Evolutionary conservation across 1,284 basidiomycete species (phyloP).

Genomic region (Termitomyces sp.): DNA sequence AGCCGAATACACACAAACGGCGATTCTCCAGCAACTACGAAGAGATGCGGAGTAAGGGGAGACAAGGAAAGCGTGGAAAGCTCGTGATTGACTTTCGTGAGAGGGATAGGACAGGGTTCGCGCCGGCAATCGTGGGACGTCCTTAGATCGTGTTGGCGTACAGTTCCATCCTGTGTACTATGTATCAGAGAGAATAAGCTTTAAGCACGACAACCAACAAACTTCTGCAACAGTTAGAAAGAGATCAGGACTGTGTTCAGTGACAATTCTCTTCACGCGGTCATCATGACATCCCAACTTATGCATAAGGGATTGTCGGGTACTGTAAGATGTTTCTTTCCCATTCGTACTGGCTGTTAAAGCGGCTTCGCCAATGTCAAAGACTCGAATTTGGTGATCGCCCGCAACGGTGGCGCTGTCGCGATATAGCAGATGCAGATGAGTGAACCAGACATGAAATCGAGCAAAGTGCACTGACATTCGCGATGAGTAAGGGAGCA

Average conservation of each 20-base stretch:
- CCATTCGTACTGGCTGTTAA: slow-evolving; percentile 29
- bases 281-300: slow-evolving; percentile 63
- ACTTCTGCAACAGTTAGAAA: slow-evolving; percentile 88
- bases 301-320: slow-evolving; percentile 43
- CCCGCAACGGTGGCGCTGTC: slow-evolving; percentile 72
- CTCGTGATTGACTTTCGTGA: slow-evolving; percentile 55
- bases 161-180: slow-evolving; percentile 39
- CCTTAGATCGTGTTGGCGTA: slow-evolving; percentile 84
- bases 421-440: slow-evolving; percentile 3
- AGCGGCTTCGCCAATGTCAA: slow-evolving; percentile 59
- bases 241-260: slow-evolving; percentile 76
- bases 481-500: slow-evolving; percentile 70
- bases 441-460: slow-evolving; percentile 11
- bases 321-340: slow-evolving; percentile 32
- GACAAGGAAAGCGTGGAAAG: slow-evolving; percentile 66
- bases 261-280: slow-evolving; percentile 78
- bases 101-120: slow-evolving; percentile 58
- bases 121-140: slow-evolving; percentile 55
- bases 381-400: slow-evolving; percentile 77
- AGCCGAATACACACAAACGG: slow-evolving; percentile 47
- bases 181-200: background rate
- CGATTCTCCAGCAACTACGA: slow-evolving; percentile 71
- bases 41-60: slow-evolving; percentile 65
- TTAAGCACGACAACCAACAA: slow-evolving; percentile 4
- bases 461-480: slow-evolving; percentile 38